These are phyloP conservation scores for Dactylis glomerata DNA, from an alignment of 176 grass and related monocot genomes.

Conservation along the genomic window DNA sequence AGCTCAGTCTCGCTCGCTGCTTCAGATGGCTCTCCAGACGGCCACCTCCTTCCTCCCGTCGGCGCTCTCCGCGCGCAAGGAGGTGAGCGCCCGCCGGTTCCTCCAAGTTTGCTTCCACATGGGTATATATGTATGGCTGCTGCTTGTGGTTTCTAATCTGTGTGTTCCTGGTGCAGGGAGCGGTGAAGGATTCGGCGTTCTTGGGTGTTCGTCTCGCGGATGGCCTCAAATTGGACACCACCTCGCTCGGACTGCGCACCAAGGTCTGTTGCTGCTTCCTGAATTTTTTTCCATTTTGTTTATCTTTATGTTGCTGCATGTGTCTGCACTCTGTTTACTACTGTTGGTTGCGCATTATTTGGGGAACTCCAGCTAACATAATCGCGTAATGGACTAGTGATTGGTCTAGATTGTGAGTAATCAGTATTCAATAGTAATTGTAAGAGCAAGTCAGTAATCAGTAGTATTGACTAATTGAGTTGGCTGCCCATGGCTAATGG, in stretches of 20 bases:
- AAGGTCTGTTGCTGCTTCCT: slow-evolving; percentile 43
- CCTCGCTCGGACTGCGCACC: slow-evolving; percentile 42
- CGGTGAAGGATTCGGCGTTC: slow-evolving; percentile 59
- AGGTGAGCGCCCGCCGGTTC: slow-evolving; percentile 28
- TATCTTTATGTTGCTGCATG: background rate
- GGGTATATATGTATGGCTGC: background rate
- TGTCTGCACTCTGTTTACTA: background rate
- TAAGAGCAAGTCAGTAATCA: background rate
- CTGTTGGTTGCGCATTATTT: background rate
- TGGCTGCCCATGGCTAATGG: too few relatives aligned
- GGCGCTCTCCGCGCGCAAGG: slow-evolving; percentile 71
- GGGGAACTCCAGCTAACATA: background rate
- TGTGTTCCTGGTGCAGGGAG: slow-evolving; percentile 25
- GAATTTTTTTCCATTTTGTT: background rate
- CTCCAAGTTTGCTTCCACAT: background rate
- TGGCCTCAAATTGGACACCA: slow-evolving; percentile 46
- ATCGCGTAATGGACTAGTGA: too few relatives aligned
- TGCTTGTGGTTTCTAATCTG: background rate
- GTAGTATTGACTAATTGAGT: background rate
- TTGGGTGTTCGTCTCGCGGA: slow-evolving; percentile 59
- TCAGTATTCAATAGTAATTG: background rate
- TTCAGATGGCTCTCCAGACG: slow-evolving; percentile 71
- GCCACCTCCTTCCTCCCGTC: slow-evolving; percentile 77
- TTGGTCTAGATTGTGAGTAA: background rate
- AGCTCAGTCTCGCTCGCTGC: background rate